Percentiles rank a stretch among this genome's conserved stretches.
Evolutionary conservation across 2,329 filamentous ascomycete species (phyloP).

Genomic region (Epichloe elymi): DNA sequence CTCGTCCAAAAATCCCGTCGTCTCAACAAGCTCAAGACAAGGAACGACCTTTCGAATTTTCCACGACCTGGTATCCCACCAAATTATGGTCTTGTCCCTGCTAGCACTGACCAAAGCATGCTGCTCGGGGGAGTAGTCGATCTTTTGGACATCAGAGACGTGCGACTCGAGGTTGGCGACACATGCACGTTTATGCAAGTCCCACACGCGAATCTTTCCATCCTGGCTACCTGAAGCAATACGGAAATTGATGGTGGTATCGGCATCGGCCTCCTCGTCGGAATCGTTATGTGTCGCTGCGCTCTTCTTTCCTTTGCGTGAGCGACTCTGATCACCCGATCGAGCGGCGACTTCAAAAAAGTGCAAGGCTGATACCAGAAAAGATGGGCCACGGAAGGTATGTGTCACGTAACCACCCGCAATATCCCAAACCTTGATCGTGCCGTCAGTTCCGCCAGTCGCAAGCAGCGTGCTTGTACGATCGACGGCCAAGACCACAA

Average conservation of each 20-base stretch:
- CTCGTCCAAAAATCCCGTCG: conserved; percentile 62
- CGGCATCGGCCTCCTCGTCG: conserved; percentile 28
- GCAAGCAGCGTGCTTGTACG: conserved; percentile 79
- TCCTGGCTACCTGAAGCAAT: conserved; percentile 89
- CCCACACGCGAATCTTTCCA: conserved; percentile 83
- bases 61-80: conserved; percentile 85
- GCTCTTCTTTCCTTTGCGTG: conserved; percentile 23
- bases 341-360: conserved; percentile 73
- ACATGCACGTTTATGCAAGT: conserved; percentile 70
- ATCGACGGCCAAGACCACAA: conserved; percentile 76
- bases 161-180: conserved; percentile 77
- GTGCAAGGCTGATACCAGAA: conserved; percentile 76
- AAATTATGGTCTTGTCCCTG: conserved; percentile 84
- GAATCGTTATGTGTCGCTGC: conserved; percentile 19
- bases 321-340: conserved; percentile 15
- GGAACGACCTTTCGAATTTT: conserved; percentile 69
- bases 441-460: conserved; percentile 84
- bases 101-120: conserved; percentile 71
- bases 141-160: conserved; percentile 79
- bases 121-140: conserved; percentile 70
- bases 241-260: conserved; percentile 47
- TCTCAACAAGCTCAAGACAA: conserved; percentile 74
- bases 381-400: conserved; percentile 85
- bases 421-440: conserved; percentile 96
- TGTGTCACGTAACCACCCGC: conserved; percentile 82